These are phyloP conservation scores for Phytophthora ramorum DNA, from an alignment of 352 stramenopile species.

Conservation along the genomic window DNA sequence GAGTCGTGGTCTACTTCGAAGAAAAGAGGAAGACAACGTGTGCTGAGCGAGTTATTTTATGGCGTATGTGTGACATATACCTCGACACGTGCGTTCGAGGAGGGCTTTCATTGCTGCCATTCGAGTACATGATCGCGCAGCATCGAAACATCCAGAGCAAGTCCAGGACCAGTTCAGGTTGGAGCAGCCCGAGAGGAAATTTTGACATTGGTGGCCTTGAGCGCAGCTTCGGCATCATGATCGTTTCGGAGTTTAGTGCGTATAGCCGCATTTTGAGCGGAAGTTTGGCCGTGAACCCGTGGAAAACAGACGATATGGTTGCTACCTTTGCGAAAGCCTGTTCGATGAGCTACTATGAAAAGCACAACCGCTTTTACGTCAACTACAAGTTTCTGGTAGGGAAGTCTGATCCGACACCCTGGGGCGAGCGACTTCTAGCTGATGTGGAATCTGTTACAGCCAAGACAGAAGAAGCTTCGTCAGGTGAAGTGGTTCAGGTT, in stretches of 20 bases:
- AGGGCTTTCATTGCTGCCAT: conserved; percentile 75
- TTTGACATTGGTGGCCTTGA: conserved; percentile 32
- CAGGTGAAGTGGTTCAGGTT: conserved; percentile 83
- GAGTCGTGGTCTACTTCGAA: conserved; percentile 77
- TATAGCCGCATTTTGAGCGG: conserved; percentile 97
- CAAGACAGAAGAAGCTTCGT: conserved; percentile 46
- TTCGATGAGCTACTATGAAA: conserved; percentile 83
- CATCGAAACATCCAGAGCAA: conserved; percentile 57
- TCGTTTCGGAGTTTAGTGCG: conserved; percentile 97
- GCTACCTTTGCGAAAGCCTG: conserved; percentile 66
- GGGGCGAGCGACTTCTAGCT: conserved; percentile 94
- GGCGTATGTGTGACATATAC: conserved; percentile 73
- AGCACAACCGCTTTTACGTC: conserved; percentile 70
- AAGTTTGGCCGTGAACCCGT: conserved; percentile 97
- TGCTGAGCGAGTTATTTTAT: conserved; percentile 73
- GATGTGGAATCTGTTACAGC: conserved; percentile 92
- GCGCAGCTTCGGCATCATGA: conserved; percentile 83
- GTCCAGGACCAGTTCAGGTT: conserved; percentile 28
- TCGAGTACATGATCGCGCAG: conserved; percentile 81
- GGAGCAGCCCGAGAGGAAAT: conserved; percentile 33
- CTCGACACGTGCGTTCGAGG: conserved; percentile 74
- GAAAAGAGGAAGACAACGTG: conserved; percentile 73
- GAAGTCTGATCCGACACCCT: conserved; percentile 81
- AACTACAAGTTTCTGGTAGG: conserved; percentile 90
- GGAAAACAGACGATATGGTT: conserved; percentile 93